These are phyloP conservation scores for Fusarium sp. DNA, from an alignment of 2,329 filamentous ascomycete genomes.

Conservation along the genomic window DNA sequence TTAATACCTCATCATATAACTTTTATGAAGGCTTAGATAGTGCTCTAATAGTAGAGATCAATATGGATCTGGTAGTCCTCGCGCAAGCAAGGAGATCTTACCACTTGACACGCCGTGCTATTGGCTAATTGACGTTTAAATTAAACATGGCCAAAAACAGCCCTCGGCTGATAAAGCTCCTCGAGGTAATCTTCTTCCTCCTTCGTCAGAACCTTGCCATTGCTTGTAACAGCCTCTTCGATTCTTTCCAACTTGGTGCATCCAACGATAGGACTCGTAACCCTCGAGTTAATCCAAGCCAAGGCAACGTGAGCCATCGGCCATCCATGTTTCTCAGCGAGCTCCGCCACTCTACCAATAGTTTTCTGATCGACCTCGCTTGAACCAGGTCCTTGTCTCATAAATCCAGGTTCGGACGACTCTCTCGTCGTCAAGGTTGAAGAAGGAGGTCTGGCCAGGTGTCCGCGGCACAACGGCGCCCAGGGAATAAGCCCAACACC, in stretches of 20 bases:
- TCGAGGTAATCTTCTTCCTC: not conserved
- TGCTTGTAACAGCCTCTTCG: constrained; percentile 52
- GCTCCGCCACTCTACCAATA: constrained; percentile 57
- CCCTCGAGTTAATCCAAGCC: constrained; percentile 69
- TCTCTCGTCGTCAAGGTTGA: not conserved
- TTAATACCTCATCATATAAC: too few species aligned
- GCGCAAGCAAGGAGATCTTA: too few species aligned
- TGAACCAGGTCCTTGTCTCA: not conserved
- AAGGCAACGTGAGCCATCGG: constrained; percentile 74
- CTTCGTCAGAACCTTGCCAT: not conserved
- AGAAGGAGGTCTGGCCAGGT: not conserved
- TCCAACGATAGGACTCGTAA: constrained; percentile 70
- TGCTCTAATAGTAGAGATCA: too few species aligned
- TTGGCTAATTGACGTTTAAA: too few species aligned
- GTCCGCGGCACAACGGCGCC: not conserved
- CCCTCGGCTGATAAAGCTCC: not conserved
- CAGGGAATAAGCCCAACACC: not conserved
- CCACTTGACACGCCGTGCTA: too few species aligned
- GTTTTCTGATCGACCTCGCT: not conserved
- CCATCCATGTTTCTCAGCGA: constrained; percentile 67
- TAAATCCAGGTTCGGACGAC: not conserved
- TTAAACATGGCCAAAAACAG: not conserved
- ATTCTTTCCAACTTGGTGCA: constrained; percentile 68
- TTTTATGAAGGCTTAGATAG: too few species aligned
- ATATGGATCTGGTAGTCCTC: too few species aligned